Percentiles rank a stretch among this genome's conserved stretches.
Conservation (phyloP, 192 early-diverging fungal genomes). For the Phycomyces blakesleeanus region DNA sequence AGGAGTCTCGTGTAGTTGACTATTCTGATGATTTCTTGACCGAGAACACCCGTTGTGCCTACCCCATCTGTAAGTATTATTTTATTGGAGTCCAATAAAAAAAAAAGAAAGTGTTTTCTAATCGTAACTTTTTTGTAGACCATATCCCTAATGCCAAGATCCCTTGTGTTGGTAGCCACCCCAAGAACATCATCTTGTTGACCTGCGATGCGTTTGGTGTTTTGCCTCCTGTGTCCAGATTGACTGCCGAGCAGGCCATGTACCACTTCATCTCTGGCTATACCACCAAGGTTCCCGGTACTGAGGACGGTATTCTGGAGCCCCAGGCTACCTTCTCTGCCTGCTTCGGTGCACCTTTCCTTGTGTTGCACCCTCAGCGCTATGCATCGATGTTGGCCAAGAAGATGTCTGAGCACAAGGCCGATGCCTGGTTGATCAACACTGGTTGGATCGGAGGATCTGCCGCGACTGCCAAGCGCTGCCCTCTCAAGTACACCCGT, state of each 20-base stretch:
- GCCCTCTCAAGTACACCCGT: constrained; percentile 93
- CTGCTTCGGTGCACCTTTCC: constrained; percentile 95
- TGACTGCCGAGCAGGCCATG: constrained; percentile 85
- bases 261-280: constrained; percentile 98
- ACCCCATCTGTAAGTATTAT: constrained; percentile 68
- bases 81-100: neutral
- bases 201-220: constrained; percentile 98
- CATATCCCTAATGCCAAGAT: constrained; percentile 92
- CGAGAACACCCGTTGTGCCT: constrained; percentile 95
- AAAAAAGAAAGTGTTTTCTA: neutral
- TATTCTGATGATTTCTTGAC: constrained; percentile 77
- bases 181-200: constrained; percentile 92
- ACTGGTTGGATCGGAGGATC: constrained; percentile 95
- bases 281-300: constrained; percentile 97
- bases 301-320: constrained; percentile 90
- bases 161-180: constrained; percentile 87
- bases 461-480: constrained; percentile 87
- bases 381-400: constrained; percentile 96
- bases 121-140: constrained; percentile 34
- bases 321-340: constrained; percentile 91
- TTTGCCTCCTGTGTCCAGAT: constrained; percentile 86
- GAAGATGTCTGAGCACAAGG: constrained; percentile 85
- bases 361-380: constrained; percentile 92
- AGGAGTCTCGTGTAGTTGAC: constrained; percentile 70
- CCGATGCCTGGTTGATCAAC: constrained; percentile 93